Evolutionary conservation across 257 asterid species (phyloP).

Genomic region (Penstemon barbatus): DNA sequence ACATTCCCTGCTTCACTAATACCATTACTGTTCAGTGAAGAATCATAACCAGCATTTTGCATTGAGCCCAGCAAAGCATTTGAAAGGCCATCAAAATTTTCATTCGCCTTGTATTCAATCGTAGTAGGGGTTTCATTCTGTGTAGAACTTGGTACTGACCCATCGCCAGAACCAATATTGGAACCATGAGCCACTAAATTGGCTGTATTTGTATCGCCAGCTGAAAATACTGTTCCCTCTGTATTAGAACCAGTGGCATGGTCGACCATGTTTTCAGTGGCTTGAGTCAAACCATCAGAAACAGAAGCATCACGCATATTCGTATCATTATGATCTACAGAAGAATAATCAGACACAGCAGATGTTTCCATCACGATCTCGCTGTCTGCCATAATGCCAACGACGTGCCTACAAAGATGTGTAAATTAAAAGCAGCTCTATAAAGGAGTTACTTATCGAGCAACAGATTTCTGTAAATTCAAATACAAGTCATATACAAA

Average conservation of each 20-base stretch:
- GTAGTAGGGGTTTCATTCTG: slow-evolving; percentile 41
- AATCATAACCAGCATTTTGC: slow-evolving; percentile 46
- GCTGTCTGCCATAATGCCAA: slow-evolving; percentile 36
- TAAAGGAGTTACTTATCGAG: too few relatives aligned
- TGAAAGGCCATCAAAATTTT: slow-evolving; percentile 37
- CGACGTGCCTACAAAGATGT: slow-evolving; percentile 22
- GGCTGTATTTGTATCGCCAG: slow-evolving; percentile 23
- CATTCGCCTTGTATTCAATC: slow-evolving; percentile 35
- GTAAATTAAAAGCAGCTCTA: slow-evolving; percentile 10
- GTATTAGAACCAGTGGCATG: slow-evolving; percentile 22
- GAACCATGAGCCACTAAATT: slow-evolving; percentile 34
- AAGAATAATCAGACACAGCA: slow-evolving; percentile 19
- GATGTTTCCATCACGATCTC: slow-evolving; percentile 35
- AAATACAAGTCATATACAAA: not conserved
- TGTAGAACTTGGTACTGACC: slow-evolving; percentile 25
- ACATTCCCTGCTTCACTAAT: slow-evolving; percentile 43
- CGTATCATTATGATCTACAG: slow-evolving; percentile 28
- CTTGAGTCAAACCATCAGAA: slow-evolving; percentile 32
- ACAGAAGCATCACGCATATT: slow-evolving; percentile 33
- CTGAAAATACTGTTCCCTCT: slow-evolving; percentile 24
- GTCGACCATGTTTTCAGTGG: slow-evolving; percentile 26
- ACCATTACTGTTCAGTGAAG: slow-evolving; percentile 51
- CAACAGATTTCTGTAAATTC: not conserved
- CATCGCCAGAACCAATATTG: slow-evolving; percentile 33
- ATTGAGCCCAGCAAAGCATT: slow-evolving; percentile 40